Conservation (phyloP, 2,329 filamentous ascomycete genomes). For the Fusarium graminum region DNA sequence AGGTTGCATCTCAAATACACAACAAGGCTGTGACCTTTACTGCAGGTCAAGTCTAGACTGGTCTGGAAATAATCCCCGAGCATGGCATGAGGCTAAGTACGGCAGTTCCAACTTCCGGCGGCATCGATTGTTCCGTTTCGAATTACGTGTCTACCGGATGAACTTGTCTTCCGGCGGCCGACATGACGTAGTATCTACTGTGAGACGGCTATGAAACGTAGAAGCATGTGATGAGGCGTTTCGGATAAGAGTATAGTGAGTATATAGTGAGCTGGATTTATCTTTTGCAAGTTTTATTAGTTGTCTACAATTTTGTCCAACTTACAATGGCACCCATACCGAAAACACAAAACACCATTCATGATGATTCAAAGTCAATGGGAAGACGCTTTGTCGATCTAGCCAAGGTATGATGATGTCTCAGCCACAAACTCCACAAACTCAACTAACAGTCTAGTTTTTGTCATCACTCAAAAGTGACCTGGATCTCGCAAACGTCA, state of each 20-base stretch:
- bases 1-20: no score
- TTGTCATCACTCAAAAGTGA: conserved; percentile 55
- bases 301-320: no score
- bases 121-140: conserved; percentile 14
- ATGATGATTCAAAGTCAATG: conserved; percentile 37
- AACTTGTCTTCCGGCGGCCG: conserved; percentile 11
- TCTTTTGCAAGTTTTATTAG: neutral
- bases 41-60: no score
- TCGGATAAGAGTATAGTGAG: no score
- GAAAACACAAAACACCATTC: conserved; percentile 26
- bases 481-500: conserved; percentile 63
- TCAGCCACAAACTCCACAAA: neutral
- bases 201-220: conserved; percentile 27
- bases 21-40: no score
- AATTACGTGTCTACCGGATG: neutral
- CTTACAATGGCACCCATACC: conserved; percentile 16
- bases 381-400: conserved; percentile 35
- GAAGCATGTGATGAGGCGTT: conserved; percentile 31
- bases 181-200: conserved; percentile 7
- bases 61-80: no score
- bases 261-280: conserved; percentile 1
- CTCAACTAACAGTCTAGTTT: conserved; percentile 25
- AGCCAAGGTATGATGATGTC: conserved; percentile 23
- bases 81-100: conserved; percentile 1
- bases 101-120: conserved; percentile 26